phyloP scores from a whole-genome alignment of 805 yeast genomes.

The Candida nonsorbophila region DNA sequence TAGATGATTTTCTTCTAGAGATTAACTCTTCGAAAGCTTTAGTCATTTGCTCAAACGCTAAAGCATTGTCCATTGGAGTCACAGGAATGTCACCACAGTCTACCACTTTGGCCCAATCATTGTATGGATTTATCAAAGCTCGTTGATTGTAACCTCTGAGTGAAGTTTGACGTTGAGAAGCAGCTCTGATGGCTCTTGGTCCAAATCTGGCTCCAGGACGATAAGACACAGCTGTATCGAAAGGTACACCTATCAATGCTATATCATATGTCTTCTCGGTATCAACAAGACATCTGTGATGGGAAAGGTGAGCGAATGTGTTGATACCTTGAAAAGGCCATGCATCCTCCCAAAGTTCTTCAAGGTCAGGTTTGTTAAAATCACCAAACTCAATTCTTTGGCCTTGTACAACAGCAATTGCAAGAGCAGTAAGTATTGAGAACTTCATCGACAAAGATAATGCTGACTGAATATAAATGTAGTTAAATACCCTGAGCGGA shows the following conservation, averaged over 20 bases:
- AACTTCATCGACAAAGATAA: no score
- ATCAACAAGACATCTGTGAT: slow-evolving; percentile 51
- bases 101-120: slow-evolving; percentile 42
- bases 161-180: slow-evolving; percentile 66
- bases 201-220: slow-evolving; percentile 84
- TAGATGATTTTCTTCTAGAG: slow-evolving; percentile 24
- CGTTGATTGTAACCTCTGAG: slow-evolving; percentile 67
- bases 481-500: no score
- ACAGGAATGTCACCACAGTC: slow-evolving; percentile 59
- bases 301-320: slow-evolving; percentile 71
- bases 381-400: slow-evolving; percentile 6
- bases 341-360: slow-evolving; percentile 64
- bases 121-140: slow-evolving; percentile 52
- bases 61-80: slow-evolving; percentile 52
- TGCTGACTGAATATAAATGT: no score
- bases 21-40: slow-evolving; percentile 53
- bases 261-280: slow-evolving; percentile 52
- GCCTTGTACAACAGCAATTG: no score
- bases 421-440: no score
- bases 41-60: slow-evolving; percentile 52
- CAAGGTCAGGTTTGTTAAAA: slow-evolving; percentile 33
- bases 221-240: slow-evolving; percentile 76
- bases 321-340: slow-evolving; percentile 70
- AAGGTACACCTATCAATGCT: slow-evolving; percentile 75
- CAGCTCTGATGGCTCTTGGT: slow-evolving; percentile 63